Base-by-base conservation (phyloP, 164 flowering plant genomes). In the Vitis riparia region DNA sequence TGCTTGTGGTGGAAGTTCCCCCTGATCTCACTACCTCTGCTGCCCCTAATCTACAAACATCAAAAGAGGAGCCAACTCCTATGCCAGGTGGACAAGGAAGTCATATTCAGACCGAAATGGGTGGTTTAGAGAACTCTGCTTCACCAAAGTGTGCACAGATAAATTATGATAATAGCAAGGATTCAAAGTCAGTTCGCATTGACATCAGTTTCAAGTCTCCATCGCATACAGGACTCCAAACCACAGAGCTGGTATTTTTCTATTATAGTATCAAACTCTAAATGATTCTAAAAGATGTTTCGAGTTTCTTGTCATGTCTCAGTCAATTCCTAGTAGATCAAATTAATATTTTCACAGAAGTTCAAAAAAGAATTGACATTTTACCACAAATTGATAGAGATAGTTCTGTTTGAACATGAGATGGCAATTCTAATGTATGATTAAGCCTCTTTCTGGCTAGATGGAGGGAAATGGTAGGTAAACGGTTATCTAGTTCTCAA, bases 131-230 rank as follows among this genome's bases (percentile, higher is more conserved):
- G 51, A 80, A 71, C 62, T 71, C 81, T 63, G 55, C 78, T 58
- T 75, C 79, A 67, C 73, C 80, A 49, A 75, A 72, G 59, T 80
- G 81, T 73, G 69, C 83, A 55, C 66, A 67, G 53, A 50, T 66
- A 57, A 78, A 70, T 62, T 61, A 47, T 75, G 76, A 77, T 37
- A 55, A 62, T 61, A 72, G 55, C 9, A 76, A 73, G 65, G 85
- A 79, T 72, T 68, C 75, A 71, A 89, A 87, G 74, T 85, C 89
- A 66, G 89, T 94, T 76, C 96, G 96, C 68, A 73, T 94, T 49
- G 99, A 94, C 77, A 94, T 94, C 78, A 94, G 99, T 83, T 94
- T 94, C 69, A 91, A 94, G 81, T 89, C 98, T 60, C 85, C 94
- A 62, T 87, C 99, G 6, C 99, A 94, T 79, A 89, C 97, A 48